A percentile compares a stretch with the other conserved stretches of the same genome.
Conservation (phyloP, 345 rosid species). For the Gynandropsis gynandra region DNA sequence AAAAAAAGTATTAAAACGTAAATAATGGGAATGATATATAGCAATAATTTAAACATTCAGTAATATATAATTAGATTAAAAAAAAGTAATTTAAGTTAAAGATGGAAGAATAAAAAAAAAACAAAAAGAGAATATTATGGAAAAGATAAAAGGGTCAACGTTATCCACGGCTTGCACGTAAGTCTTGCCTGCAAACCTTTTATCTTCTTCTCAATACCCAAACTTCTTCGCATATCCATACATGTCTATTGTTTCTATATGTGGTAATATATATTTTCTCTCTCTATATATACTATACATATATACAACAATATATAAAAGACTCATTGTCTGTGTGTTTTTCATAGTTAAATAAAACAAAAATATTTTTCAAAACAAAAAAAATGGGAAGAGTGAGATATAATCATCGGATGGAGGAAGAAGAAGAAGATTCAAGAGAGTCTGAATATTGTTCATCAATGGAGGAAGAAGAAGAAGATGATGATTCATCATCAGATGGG, state of each 20-base stretch:
- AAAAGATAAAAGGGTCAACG: constrained; percentile 24
- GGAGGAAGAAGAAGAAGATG: constrained; percentile 20
- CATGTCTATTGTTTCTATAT: too few species aligned
- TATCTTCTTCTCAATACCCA: background rate
- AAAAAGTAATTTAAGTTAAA: constrained; percentile 2
- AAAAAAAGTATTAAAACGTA: too few species aligned
- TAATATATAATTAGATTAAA: too few species aligned
- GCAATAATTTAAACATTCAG: too few species aligned
- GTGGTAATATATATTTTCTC: too few species aligned
- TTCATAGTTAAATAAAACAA: constrained; percentile 18
- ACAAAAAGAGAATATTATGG: constrained; percentile 16
- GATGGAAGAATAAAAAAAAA: background rate
- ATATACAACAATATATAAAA: constrained; percentile 17
- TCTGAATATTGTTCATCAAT: constrained; percentile 28
- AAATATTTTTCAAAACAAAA: constrained; percentile 6
- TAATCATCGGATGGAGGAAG: constrained; percentile 16
- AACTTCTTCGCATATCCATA: constrained; percentile 22
- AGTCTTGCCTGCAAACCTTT: constrained; percentile 29
- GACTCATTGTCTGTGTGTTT: constrained; percentile 31
- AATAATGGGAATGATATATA: too few species aligned
- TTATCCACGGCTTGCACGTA: constrained; percentile 34
- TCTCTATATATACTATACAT: background rate
- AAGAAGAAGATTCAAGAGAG: constrained; percentile 26
- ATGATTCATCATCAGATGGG: constrained; percentile 41
- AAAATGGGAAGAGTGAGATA: constrained; percentile 16